Conservation (phyloP, 2,329 filamentous ascomycete species). For the Colletotrichum liriopes region DNA sequence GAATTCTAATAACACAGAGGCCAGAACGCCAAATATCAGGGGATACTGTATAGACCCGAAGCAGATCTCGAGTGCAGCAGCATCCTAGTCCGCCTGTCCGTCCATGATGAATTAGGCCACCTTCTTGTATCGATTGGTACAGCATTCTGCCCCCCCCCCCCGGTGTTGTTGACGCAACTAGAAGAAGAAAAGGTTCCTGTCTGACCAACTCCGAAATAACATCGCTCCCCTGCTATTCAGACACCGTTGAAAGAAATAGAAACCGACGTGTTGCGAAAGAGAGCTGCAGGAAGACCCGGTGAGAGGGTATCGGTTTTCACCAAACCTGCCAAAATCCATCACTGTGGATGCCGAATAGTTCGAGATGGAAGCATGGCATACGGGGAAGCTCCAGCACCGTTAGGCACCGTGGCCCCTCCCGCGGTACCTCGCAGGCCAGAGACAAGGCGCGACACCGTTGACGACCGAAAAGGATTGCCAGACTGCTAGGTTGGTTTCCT, state of each 20-base stretch:
- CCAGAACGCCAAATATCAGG: constrained; percentile 35
- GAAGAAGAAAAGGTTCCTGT: constrained; percentile 9
- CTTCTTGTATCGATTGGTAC: constrained; percentile 10
- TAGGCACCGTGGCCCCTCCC: background rate
- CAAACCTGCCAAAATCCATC: background rate
- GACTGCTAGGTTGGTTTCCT: constrained; percentile 35
- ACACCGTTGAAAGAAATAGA: constrained; percentile 21
- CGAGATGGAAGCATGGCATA: background rate
- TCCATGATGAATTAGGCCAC: constrained; percentile 28
- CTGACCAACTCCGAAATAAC: constrained; percentile 38
- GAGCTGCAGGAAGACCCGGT: background rate
- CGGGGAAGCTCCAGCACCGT: background rate
- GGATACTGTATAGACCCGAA: background rate
- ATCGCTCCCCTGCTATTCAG: constrained; percentile 32
- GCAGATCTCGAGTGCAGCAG: background rate
- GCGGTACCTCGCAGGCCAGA: background rate
- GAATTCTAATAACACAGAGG: constrained; percentile 40
- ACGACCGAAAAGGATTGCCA: background rate
- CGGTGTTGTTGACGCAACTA: constrained; percentile 11
- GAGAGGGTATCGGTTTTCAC: background rate
- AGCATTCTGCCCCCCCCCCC: background rate
- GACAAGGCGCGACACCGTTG: background rate
- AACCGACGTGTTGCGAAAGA: constrained; percentile 9
- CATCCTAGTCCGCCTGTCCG: constrained; percentile 21
- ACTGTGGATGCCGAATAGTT: background rate